Conservation (phyloP, 352 stramenopile species). For the Phytophthora palmivora region DNA sequence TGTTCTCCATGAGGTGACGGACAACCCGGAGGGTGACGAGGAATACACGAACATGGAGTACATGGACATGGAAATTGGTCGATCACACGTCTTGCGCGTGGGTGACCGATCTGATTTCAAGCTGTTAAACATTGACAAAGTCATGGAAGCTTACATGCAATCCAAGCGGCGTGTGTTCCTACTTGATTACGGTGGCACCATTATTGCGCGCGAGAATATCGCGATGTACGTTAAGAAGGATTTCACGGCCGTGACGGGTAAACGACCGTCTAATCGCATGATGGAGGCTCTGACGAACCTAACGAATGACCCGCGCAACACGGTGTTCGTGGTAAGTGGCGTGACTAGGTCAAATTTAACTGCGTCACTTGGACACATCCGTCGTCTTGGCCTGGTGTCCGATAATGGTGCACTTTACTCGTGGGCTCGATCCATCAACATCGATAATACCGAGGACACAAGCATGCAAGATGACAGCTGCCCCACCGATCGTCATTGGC, state of each 20-base stretch:
- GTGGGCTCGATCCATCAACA: conserved; percentile 73
- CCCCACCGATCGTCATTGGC: conserved; percentile 62
- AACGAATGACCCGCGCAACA: conserved; percentile 93
- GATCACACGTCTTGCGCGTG: conserved; percentile 75
- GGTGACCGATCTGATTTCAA: conserved; percentile 82
- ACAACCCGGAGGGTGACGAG: conserved; percentile 71
- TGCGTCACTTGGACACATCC: conserved; percentile 92
- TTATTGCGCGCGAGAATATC: conserved; percentile 92
- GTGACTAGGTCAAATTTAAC: conserved; percentile 93
- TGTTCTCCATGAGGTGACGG: conserved; percentile 85
- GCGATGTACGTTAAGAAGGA: conserved; percentile 97
- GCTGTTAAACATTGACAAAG: conserved; percentile 79
- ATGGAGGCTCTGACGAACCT: conserved; percentile 91
- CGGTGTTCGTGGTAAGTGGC: conserved; percentile 98
- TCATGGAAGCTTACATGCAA: conserved; percentile 88
- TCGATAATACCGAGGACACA: conserved; percentile 47
- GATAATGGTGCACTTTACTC: conserved; percentile 96
- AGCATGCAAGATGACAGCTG: conserved; percentile 33
- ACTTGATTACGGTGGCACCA: conserved; percentile 97
- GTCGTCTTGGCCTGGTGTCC: conserved; percentile 93
- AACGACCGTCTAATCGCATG: conserved; percentile 90
- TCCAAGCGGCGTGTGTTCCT: conserved; percentile 94
- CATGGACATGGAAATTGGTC: conserved; percentile 85
- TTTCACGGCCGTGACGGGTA: conserved; percentile 95
- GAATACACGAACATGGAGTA: conserved; percentile 90